Evolutionary conservation across 139 green algal species (phyloP), one percentile per base, ranked within the genome.

Genomic region (Coccomyxa sp.): DNA sequence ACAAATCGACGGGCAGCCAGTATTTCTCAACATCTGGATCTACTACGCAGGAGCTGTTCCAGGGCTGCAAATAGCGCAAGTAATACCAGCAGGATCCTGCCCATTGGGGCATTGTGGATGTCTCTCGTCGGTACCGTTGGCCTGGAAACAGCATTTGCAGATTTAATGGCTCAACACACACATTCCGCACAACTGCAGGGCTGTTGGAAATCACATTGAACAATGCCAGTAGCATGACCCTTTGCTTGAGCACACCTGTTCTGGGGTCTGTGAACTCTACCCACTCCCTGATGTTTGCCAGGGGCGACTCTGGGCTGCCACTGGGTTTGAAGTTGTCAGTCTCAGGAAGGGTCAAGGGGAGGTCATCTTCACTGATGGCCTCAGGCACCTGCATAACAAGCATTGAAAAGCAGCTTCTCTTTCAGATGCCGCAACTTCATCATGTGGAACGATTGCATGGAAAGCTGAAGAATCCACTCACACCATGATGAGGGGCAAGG

Each of bases 1-100:
- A 99, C 83, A 99, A 84, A 89, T 99, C 97, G 76, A 99, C 97
- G 0, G 96, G 96, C 94, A 98, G 97, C 97, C 95, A 98, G 90
- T 98, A 98, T 86, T 94, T 93, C 88, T 99, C 97, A 71, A 92
- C 88, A 51, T 94, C 91, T 15, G 90, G 89, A 83, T 97, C 93
- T 18, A 99, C 88, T 58, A 97, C 86, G 30, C 77, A 76, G 7
- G 82, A 58, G 27, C 75, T 68, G 88, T 98, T 98, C 16, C 51
- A 78, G 0, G 97, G 97, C 86, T 98, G 93, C 79, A 99, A 96
- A 90, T 95, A 99, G 23, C 97, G 90, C 71, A 99, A 88, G 90
- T 98, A 99, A 89, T 99, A 99, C 96, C 96, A 98, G 89, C 94
- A 98, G 67, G 87, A 95, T 27, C 94, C 95, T 0, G 95, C 95